Evolutionary conservation across 2,329 filamentous ascomycete genomes (phyloP).

Genomic region (Lachnellula hyalina): DNA sequence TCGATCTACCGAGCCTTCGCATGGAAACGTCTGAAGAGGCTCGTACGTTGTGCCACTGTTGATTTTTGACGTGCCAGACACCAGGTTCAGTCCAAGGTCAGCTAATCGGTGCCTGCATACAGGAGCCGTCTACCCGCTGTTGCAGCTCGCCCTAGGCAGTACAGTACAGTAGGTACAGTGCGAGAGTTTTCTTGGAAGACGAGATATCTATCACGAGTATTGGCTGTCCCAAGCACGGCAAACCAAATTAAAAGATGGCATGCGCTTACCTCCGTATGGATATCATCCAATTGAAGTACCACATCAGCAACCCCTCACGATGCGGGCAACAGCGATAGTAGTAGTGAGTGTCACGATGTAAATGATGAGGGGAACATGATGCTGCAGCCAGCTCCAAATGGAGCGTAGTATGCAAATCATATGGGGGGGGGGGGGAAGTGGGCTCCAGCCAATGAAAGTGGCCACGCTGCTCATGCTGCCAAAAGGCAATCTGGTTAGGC

Average conservation of each 20-base stretch:
- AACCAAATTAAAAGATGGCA: background rate
- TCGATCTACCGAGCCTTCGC: no score
- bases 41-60: no score
- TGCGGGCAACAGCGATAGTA: background rate
- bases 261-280: background rate
- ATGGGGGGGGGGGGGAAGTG: background rate
- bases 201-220: no score
- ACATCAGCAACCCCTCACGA: background rate
- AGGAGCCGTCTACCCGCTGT: no score
- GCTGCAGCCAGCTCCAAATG: constrained; percentile 10
- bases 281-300: background rate
- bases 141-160: no score
- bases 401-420: constrained; percentile 7
- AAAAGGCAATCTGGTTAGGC: constrained; percentile 14
- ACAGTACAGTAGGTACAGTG: no score
- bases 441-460: constrained; percentile 10
- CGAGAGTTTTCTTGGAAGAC: no score
- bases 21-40: no score
- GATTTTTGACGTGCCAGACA: no score
- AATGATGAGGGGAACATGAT: background rate
- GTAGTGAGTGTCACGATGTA: background rate
- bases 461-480: constrained; percentile 6
- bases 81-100: no score
- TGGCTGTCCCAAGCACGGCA: background rate
- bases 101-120: no score